A percentile compares a stretch with the other conserved stretches of the same genome.
phyloP scores from a whole-genome alignment of 2,329 filamentous ascomycete genomes.

The Aschersonia sp. region DNA sequence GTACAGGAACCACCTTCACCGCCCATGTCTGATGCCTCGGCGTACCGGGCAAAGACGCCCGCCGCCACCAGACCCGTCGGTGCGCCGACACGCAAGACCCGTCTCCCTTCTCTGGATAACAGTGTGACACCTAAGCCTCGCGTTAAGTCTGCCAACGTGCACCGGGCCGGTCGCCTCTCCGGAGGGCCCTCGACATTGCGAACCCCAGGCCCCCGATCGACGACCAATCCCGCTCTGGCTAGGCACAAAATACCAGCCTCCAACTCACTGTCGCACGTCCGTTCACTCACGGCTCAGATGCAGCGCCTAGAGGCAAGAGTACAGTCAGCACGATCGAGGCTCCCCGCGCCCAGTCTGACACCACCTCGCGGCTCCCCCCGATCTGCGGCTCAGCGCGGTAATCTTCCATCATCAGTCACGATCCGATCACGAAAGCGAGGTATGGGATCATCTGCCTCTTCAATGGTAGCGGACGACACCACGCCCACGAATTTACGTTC shows the following conservation, averaged over 20 bases:
- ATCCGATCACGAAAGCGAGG: constrained; percentile 58
- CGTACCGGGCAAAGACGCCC: constrained; percentile 36
- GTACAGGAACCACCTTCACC: constrained; percentile 81
- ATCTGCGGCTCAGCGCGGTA: constrained; percentile 8
- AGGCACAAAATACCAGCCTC: constrained; percentile 39
- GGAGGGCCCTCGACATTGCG: constrained; percentile 29
- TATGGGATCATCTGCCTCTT: constrained; percentile 38
- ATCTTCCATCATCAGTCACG: constrained; percentile 38
- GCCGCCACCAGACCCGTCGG: constrained; percentile 24
- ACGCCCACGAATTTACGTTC: constrained; percentile 28
- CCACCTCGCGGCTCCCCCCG: constrained; percentile 74
- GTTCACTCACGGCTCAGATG: constrained; percentile 90
- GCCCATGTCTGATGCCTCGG: constrained; percentile 77
- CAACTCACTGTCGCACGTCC: constrained; percentile 80
- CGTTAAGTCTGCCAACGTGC: constrained; percentile 22
- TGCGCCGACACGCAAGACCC: constrained; percentile 26
- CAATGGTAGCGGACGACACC: constrained; percentile 34
- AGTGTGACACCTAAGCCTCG: constrained; percentile 44
- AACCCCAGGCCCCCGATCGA: constrained; percentile 28
- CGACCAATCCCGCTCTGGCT: constrained; percentile 39
- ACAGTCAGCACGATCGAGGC: constrained; percentile 78
- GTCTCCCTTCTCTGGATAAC: constrained; percentile 39
- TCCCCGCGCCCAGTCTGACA: constrained; percentile 66
- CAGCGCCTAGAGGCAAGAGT: constrained; percentile 89
- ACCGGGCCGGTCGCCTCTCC: constrained; percentile 25